A percentile compares a stretch with the other conserved stretches of the same genome.
These are phyloP conservation scores for Kalanchoe fedtschenkoi DNA, from an alignment of 164 flowering plant genomes.

Conservation along the genomic window DNA sequence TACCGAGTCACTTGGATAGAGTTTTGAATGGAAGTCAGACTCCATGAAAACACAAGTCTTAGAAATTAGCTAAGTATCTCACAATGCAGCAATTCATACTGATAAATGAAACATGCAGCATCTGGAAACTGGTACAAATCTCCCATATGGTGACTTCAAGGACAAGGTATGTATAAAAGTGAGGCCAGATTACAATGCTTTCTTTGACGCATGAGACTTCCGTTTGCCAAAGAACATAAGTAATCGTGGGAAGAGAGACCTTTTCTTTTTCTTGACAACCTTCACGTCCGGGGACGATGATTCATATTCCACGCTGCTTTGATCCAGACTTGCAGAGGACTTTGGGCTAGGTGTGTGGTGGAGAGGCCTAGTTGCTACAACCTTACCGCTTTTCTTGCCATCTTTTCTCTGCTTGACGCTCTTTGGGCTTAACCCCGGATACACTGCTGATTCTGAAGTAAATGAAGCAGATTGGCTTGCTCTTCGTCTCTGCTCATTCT, in stretches of 20 bases:
- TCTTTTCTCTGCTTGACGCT: conserved; percentile 29
- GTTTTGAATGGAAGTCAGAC: too few species aligned
- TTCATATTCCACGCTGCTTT: conserved; percentile 6
- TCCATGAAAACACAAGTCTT: too few species aligned
- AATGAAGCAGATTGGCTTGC: conserved; percentile 34
- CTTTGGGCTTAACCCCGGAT: conserved; percentile 13
- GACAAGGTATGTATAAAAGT: too few species aligned
- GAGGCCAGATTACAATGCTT: neutral
- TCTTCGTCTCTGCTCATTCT: conserved; percentile 68
- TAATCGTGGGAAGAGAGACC: conserved; percentile 55
- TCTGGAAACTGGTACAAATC: too few species aligned
- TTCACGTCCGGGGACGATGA: conserved; percentile 27
- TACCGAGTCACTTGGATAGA: too few species aligned
- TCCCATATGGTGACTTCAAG: too few species aligned
- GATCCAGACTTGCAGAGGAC: neutral
- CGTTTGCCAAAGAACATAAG: conserved; percentile 56
- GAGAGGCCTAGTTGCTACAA: conserved; percentile 10
- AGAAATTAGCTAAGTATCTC: too few species aligned
- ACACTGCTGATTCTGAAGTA: neutral
- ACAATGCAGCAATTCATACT: too few species aligned
- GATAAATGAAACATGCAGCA: too few species aligned
- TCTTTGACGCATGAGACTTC: conserved; percentile 22
- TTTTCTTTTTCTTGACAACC: conserved; percentile 54
- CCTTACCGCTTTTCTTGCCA: conserved; percentile 30
- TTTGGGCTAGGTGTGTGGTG: neutral